A percentile compares a stretch with the other conserved stretches of the same genome.
Evolutionary conservation across 495 filamentous ascomycete genomes (phyloP).

Genomic region (Oidiodendron maius): DNA sequence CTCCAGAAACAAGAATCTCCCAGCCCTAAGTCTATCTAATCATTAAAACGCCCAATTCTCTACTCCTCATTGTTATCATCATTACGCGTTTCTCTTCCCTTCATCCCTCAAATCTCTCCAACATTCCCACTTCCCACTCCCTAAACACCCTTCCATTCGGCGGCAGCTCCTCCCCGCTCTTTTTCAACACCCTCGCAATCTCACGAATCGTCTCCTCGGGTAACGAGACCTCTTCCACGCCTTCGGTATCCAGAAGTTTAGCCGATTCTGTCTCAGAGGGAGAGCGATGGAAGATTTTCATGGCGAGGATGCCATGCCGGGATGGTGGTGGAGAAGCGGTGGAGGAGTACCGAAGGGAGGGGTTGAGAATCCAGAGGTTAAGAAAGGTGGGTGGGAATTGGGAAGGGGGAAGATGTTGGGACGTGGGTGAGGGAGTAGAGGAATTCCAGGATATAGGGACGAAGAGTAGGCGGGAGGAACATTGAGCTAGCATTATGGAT

Average conservation of each 20-base stretch:
- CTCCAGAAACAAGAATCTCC: no score
- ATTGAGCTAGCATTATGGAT: slow-evolving; percentile 5
- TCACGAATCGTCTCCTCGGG: slow-evolving; percentile 41
- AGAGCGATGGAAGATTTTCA: slow-evolving; percentile 18
- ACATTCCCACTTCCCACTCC: slow-evolving; percentile 61
- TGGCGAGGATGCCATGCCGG: slow-evolving; percentile 5
- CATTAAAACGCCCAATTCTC: no score
- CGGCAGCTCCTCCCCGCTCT: slow-evolving; percentile 51
- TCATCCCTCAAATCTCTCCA: slow-evolving; percentile 35
- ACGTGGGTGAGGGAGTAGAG: background rate
- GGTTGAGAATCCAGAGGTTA: slow-evolving; percentile 7
- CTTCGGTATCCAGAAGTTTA: slow-evolving; percentile 45
- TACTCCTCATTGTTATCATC: no score
- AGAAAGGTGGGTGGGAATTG: background rate
- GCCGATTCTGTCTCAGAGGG: slow-evolving; percentile 41
- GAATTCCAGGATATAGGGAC: background rate
- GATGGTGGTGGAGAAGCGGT: background rate
- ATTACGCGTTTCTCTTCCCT: background rate
- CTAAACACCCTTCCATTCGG: slow-evolving; percentile 47
- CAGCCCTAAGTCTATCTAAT: no score
- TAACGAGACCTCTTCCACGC: slow-evolving; percentile 59
- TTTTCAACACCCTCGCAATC: slow-evolving; percentile 35
- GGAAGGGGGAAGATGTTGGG: background rate
- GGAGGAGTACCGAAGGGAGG: background rate
- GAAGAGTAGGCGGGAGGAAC: slow-evolving; percentile 6